Evolutionary conservation across 1,139 yeast species (phyloP).

Genomic region (Taphrina confusa): DNA sequence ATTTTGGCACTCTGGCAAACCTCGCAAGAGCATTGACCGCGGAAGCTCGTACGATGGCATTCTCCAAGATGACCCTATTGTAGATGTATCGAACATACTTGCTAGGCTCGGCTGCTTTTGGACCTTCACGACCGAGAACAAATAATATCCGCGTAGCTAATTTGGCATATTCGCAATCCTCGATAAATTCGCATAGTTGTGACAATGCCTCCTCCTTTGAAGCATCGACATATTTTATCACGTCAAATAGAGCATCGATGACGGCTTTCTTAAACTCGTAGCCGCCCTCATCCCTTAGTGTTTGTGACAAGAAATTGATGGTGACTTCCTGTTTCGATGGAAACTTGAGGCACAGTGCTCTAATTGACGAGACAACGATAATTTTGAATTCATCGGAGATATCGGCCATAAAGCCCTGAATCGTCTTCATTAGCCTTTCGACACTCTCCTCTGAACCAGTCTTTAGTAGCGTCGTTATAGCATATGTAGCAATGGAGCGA

Average conservation of each 20-base stretch:
- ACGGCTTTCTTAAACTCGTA: slow-evolving; percentile 75
- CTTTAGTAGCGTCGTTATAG: slow-evolving; percentile 90
- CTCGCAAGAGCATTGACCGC: slow-evolving; percentile 92
- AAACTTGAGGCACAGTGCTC: slow-evolving; percentile 87
- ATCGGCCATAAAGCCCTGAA: slow-evolving; percentile 87
- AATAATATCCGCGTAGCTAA: slow-evolving; percentile 87
- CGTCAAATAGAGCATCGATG: slow-evolving; percentile 87
- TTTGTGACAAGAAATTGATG: slow-evolving; percentile 77
- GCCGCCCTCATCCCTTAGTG: slow-evolving; percentile 89
- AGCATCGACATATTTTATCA: slow-evolving; percentile 81
- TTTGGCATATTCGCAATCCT: slow-evolving; percentile 96
- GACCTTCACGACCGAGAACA: slow-evolving; percentile 92
- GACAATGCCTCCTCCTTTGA: slow-evolving; percentile 82
- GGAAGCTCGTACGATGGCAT: slow-evolving; percentile 90
- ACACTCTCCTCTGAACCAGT: slow-evolving; percentile 92
- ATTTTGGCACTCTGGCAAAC: slow-evolving; percentile 63
- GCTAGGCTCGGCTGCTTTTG: slow-evolving; percentile 80
- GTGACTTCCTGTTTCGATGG: slow-evolving; percentile 85
- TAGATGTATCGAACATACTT: slow-evolving; percentile 92
- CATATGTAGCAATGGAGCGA: slow-evolving; percentile 96
- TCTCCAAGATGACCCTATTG: slow-evolving; percentile 93
- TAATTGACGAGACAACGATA: slow-evolving; percentile 91
- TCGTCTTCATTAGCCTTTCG: slow-evolving; percentile 82
- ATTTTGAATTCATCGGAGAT: slow-evolving; percentile 94
- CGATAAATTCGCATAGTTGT: slow-evolving; percentile 92